Conservation (phyloP, 164 flowering plant species). For the Hamamelis virginiana region DNA sequence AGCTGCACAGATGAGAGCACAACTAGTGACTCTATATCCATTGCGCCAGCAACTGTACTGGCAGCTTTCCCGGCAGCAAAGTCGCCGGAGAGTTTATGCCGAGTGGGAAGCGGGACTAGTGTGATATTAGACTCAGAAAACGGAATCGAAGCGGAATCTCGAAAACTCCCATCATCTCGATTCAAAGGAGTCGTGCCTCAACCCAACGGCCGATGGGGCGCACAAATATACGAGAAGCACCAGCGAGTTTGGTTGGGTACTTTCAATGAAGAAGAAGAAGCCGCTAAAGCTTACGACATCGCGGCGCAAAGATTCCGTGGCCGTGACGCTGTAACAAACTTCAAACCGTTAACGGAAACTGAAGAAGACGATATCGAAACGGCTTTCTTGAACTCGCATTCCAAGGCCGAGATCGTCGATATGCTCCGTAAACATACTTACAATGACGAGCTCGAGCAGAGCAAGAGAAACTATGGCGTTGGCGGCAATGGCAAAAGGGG, state of each 20-base stretch:
- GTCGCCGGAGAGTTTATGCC: constrained; percentile 38
- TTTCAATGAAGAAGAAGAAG: constrained; percentile 83
- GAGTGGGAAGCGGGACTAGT: constrained; percentile 74
- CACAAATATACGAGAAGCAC: constrained; percentile 97
- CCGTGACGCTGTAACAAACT: constrained; percentile 86
- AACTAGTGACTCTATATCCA: constrained; percentile 33
- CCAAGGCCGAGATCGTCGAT: constrained; percentile 86
- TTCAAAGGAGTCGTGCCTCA: constrained; percentile 97
- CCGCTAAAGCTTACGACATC: constrained; percentile 79
- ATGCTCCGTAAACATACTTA: constrained; percentile 91
- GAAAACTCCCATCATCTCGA: constrained; percentile 81
- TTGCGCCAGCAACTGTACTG: background rate
- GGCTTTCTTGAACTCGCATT: constrained; percentile 61
- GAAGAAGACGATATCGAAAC: constrained; percentile 46
- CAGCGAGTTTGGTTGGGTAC: constrained; percentile 97
- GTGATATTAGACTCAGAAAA: constrained; percentile 55
- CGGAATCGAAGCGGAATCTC: constrained; percentile 70
- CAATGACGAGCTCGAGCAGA: constrained; percentile 77
- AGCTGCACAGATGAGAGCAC: constrained; percentile 54
- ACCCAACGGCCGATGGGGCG: constrained; percentile 97
- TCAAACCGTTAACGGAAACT: constrained; percentile 44
- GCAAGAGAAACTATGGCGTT: constrained; percentile 35
- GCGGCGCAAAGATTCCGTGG: constrained; percentile 91
- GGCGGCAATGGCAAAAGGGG: constrained; percentile 7
- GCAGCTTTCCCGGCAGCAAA: constrained; percentile 23